Evolutionary conservation across 768 basidiomycete species (phyloP).

Genomic region (Suillus alpinus): DNA sequence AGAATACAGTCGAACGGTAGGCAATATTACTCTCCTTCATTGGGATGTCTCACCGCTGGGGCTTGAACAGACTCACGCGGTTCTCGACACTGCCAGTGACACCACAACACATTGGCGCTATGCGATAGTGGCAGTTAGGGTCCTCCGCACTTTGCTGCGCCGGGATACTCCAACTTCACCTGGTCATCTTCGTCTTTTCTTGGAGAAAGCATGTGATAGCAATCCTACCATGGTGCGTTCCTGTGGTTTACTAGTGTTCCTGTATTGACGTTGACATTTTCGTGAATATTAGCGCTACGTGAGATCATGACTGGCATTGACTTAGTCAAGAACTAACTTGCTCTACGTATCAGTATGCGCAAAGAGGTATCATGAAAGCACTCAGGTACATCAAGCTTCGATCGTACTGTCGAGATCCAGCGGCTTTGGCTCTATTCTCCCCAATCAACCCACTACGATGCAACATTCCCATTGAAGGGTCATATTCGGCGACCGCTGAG

Average conservation of each 20-base stretch:
- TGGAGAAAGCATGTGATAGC: constrained; percentile 58
- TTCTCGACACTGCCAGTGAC: constrained; percentile 55
- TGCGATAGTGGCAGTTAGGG: constrained; percentile 63
- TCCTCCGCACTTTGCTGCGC: constrained; percentile 65
- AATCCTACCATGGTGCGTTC: constrained; percentile 63
- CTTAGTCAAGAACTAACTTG: not conserved
- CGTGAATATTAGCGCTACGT: constrained; percentile 52
- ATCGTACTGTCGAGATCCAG: constrained; percentile 54
- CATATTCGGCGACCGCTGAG: constrained; percentile 49
- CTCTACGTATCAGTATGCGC: constrained; percentile 50
- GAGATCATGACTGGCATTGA: constrained; percentile 19
- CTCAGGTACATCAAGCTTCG: constrained; percentile 80
- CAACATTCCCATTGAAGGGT: constrained; percentile 46
- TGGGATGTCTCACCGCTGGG: not conserved
- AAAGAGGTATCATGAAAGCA: constrained; percentile 74
- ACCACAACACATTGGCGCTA: constrained; percentile 79
- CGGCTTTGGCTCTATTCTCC: constrained; percentile 58
- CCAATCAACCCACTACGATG: constrained; percentile 67
- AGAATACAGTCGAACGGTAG: constrained; percentile 42
- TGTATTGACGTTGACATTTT: constrained; percentile 6
- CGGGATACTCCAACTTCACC: constrained; percentile 54
- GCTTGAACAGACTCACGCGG: constrained; percentile 29
- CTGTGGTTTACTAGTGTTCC: not conserved
- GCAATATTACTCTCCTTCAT: constrained; percentile 15
- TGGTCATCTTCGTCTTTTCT: constrained; percentile 52